Evolutionary conservation across 371 early-diverging fungal genomes (phyloP).

Genomic region (Lichtheimia ramosa): DNA sequence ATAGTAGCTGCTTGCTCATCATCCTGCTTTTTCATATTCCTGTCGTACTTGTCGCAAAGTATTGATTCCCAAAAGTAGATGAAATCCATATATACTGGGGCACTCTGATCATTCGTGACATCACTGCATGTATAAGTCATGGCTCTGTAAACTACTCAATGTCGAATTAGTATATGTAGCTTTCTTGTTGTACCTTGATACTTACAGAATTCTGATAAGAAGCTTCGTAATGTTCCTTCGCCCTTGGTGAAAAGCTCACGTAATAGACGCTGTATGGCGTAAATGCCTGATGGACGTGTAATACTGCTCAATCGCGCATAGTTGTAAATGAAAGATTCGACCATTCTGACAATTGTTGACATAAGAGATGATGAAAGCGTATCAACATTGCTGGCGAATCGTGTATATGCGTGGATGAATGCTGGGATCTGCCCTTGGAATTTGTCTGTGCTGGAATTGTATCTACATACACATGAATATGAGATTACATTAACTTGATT

Average conservation of each 20-base stretch:
- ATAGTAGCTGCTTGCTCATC: background rate
- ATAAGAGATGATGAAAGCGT: slow-evolving; percentile 47
- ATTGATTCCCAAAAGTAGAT: slow-evolving; percentile 40
- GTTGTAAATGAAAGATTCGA: slow-evolving; percentile 42
- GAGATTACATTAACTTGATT: background rate
- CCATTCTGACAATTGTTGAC: slow-evolving; percentile 47
- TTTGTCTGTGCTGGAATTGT: slow-evolving; percentile 31
- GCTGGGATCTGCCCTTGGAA: slow-evolving; percentile 56
- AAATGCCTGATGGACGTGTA: slow-evolving; percentile 39
- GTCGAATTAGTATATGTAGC: background rate
- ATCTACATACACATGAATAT: slow-evolving; percentile 13
- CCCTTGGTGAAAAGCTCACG: slow-evolving; percentile 52
- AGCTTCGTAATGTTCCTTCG: slow-evolving; percentile 45
- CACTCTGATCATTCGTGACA: slow-evolving; percentile 9
- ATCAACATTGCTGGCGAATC: slow-evolving; percentile 52
- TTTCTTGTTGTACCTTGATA: background rate
- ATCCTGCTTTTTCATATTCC: background rate
- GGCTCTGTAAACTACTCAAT: slow-evolving; percentile 56
- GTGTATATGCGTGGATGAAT: slow-evolving; percentile 64
- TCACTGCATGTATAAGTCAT: slow-evolving; percentile 55
- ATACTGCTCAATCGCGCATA: slow-evolving; percentile 42
- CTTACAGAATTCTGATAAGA: slow-evolving; percentile 52
- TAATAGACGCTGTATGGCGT: slow-evolving; percentile 51
- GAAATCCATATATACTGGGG: slow-evolving; percentile 24
- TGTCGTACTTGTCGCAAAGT: slow-evolving; percentile 8